Percentiles rank a stretch among this genome's conserved stretches.
Evolutionary conservation across 2,329 filamentous ascomycete genomes (phyloP).

Genomic region (Bisporella sp.): DNA sequence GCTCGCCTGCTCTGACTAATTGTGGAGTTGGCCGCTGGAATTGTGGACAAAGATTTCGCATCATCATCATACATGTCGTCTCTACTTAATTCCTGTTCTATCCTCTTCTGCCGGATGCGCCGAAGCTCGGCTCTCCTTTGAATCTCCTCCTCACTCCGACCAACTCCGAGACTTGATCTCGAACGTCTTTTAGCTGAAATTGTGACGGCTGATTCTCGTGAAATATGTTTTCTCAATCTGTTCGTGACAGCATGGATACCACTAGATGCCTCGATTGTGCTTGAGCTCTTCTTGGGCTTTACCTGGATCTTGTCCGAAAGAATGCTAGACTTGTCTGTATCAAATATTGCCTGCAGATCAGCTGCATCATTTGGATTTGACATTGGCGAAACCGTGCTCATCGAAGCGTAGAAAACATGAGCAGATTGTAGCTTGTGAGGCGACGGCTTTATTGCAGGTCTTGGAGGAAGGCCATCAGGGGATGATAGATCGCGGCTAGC

Average conservation of each 20-base stretch:
- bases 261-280: conserved; percentile 30
- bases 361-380: conserved; percentile 9
- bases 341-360: conserved; percentile 22
- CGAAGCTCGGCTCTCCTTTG: conserved; percentile 49
- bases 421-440: conserved; percentile 4
- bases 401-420: conserved; percentile 12
- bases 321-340: conserved; percentile 14
- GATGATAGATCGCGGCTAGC: conserved; percentile 23
- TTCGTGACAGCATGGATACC: conserved; percentile 31
- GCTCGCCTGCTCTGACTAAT: background rate
- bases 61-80: conserved; percentile 35
- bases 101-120: conserved; percentile 47
- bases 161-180: conserved; percentile 34
- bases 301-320: conserved; percentile 32
- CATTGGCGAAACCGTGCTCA: conserved; percentile 7
- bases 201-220: conserved; percentile 31
- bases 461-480: conserved; percentile 20
- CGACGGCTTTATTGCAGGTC: conserved; percentile 9
- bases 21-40: conserved; percentile 8
- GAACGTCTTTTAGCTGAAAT: conserved; percentile 31
- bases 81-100: conserved; percentile 48
- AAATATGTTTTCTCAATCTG: conserved; percentile 33
- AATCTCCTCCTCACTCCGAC: conserved; percentile 42
- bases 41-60: conserved; percentile 22
- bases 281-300: conserved; percentile 32